Conservation (phyloP, 441 rosid species). For the Sinapis alba region DNA sequence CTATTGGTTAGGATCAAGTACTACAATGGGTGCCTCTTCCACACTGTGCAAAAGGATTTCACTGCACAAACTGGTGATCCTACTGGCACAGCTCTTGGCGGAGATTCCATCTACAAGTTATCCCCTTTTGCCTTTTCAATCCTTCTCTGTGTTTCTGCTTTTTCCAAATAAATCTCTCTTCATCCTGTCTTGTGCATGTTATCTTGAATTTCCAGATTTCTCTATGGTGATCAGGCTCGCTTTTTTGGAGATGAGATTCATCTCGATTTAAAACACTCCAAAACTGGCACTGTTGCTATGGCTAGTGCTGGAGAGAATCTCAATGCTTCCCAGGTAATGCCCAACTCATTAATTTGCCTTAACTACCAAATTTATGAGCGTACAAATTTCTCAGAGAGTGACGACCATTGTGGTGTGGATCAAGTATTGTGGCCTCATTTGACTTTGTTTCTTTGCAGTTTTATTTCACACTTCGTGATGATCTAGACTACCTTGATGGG, state of each 20-base stretch:
- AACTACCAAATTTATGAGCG: not conserved
- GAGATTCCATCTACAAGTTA: constrained; percentile 91
- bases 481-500: constrained; percentile 92
- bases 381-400: not conserved
- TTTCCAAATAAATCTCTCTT: not conserved
- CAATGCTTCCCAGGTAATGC: constrained; percentile 94
- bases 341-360: too few relatives aligned
- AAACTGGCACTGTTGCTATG: constrained; percentile 93
- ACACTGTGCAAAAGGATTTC: constrained; percentile 92
- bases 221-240: constrained; percentile 93
- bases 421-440: constrained; percentile 10
- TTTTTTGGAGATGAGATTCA: constrained; percentile 89
- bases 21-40: constrained; percentile 86
- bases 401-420: not conserved
- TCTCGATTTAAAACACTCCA: constrained; percentile 84
- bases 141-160: not conserved
- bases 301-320: constrained; percentile 97
- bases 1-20: constrained; percentile 80
- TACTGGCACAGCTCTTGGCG: constrained; percentile 80
- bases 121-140: too few relatives aligned
- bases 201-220: constrained; percentile 50
- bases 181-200: constrained; percentile 1
- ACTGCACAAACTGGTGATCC: constrained; percentile 98
- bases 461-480: constrained; percentile 87
- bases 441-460: constrained; percentile 58